Conservation (phyloP, 139 green algal genomes). For the Closterium sp. region DNA sequence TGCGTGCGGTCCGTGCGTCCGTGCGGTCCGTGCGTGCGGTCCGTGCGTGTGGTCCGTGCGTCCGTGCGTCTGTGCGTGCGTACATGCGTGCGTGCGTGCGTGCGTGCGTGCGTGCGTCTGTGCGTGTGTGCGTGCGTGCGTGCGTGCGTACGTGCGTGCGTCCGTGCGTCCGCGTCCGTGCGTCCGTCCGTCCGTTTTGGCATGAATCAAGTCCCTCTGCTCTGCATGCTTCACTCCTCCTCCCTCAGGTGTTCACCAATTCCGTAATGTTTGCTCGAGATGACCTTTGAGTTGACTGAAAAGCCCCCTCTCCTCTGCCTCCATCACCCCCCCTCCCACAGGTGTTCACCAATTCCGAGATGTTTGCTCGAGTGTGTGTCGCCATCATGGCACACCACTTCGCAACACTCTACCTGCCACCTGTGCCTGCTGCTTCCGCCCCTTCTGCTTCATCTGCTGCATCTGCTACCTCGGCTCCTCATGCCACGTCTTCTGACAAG, state of each 20-base stretch:
- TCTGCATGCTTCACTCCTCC: too few species aligned
- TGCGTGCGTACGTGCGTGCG: too few species aligned
- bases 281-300: too few species aligned
- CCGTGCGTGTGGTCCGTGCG: not conserved
- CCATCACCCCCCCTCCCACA: not conserved
- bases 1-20: too few species aligned
- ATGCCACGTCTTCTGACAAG: not conserved
- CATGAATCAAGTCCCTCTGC: not conserved
- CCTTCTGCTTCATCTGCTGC: not conserved
- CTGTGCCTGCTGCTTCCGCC: not conserved
- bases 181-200: not conserved
- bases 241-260: slow-evolving; percentile 15
- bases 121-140: not conserved
- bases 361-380: slow-evolving; percentile 41
- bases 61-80: not conserved
- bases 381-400: slow-evolving; percentile 39
- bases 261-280: slow-evolving; percentile 47
- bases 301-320: not conserved
- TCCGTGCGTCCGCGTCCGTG: too few species aligned
- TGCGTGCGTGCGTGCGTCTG: not conserved
- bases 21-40: too few species aligned
- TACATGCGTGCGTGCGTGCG: not conserved
- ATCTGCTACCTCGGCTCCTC: not conserved
- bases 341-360: slow-evolving; percentile 51
- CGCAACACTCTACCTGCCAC: not conserved